Evolutionary conservation across 306 rosid genomes (phyloP), one percentile per base, ranked within the genome.

Genomic region (Pyrus pyrifolia): DNA sequence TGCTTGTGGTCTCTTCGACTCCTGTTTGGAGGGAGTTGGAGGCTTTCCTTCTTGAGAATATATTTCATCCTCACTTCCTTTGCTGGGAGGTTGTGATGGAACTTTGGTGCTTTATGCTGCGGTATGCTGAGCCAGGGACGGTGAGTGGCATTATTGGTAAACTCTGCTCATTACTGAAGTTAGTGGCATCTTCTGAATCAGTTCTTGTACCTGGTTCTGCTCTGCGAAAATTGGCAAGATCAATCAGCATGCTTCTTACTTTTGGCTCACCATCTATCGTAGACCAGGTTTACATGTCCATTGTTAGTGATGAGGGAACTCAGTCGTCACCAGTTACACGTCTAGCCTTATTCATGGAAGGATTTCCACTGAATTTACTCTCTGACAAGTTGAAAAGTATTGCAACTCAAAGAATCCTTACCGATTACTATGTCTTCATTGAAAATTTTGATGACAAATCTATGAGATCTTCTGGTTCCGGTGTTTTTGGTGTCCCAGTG

Each of bases 61-160:
- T 92, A 59, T 89, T 90, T 82, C 98, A 95, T 86, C 97, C 98
- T 67, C 98, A 95, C 87, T 84, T 92, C 68, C 91, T 95, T 64
- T 90, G 97, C 87, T 76, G 85, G 92, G 97, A 92, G 78, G 81
- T 95, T 83, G 89, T 92, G 58, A 88, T 88, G 95, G 97, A 95
- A 82, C 92, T 93, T 79, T 90, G 96, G 97, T 85, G 98, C 84
- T 95, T 95, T 84, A 68, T 92, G 79, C 73, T 86, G 76, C 90
- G 91, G 70, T 78, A 89, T 88, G 90, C 92, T 21, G 97, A 92
- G 82, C 71, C 79, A 58, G 81, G 79, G 64, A 78, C 86, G 86
- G 91, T 77, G 77, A 85, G 75, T 66, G 81, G 57, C 75, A 79
- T 90, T 62, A 61, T 86, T 73, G 76, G 78, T 81, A 83, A 88